Base-by-base conservation (phyloP, 2,329 filamentous ascomycete species). In the Penicillium sp. region DNA sequence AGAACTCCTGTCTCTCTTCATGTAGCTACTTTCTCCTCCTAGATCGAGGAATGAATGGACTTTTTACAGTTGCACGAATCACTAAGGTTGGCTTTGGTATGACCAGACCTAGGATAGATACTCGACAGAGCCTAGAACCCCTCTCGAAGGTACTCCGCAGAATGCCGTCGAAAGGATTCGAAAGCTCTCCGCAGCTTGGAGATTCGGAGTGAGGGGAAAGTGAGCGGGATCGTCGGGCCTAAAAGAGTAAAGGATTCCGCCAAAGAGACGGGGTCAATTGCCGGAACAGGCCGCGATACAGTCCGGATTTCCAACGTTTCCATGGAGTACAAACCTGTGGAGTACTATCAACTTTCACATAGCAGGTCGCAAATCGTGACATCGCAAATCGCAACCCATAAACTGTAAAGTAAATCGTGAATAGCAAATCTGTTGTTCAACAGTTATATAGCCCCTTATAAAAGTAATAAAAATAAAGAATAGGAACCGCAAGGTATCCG, bases 1-100 rank as follows among this genome's bases (percentile, higher is more conserved):
- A 60, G 55, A 50, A 48, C 49, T 57, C 14, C 36, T n/a, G 29
- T 31, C 21, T 49, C 7, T 47, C 32, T 36, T 34, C 27, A 31
- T 48, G 50, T 48, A 48, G 44, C 38, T 47, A 48, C n/a, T 29
- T 36, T 6, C 31, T 14, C 31, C 31, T 14, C 31, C 10, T 4
- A 14, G 31, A 14, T 34, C 10, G 31, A 34, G 31, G 13, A 16
- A 36, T 36, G 34, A 36, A 36, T 36, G 34, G 34, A 36, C 34
- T n/a, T 36, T 7, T 36, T 36, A 36, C 34, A 36, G 8, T 27
- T 27, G 24, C 3, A 6, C 8, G 24, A 27, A 27, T 27, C 24
- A 27, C 24, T 27, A 8, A 27, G 24, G 24, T 27, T 27, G 24
- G 24, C 5, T 27, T 27, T 27, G 24, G 8, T 27, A 27, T 27